Percentiles rank a stretch among this genome's conserved stretches.
phyloP scores from a whole-genome alignment of 768 basidiomycete genomes.

The Tylopilus cervinicoccineus region DNA sequence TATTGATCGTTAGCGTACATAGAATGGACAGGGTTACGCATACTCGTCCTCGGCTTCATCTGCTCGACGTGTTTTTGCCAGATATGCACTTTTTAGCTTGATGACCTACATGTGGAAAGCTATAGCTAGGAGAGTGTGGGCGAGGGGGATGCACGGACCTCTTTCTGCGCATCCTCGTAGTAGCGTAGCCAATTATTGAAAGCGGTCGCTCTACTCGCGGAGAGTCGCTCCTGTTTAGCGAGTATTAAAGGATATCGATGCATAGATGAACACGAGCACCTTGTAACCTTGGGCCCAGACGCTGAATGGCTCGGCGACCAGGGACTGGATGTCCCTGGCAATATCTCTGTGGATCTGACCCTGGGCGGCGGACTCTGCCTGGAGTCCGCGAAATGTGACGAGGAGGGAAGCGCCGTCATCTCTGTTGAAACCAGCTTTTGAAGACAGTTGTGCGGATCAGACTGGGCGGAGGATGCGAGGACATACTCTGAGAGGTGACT shows the following conservation, averaged over 20 bases:
- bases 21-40: conserved; percentile 28
- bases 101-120: conserved; percentile 34
- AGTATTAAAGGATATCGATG: conserved; percentile 12
- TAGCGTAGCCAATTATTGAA: conserved; percentile 63
- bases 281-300: conserved; percentile 76
- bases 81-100: conserved; percentile 73
- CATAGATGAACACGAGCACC: conserved; percentile 33
- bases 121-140: neutral
- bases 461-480: neutral
- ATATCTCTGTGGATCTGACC: conserved; percentile 71
- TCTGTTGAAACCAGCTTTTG: conserved; percentile 64
- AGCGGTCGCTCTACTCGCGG: conserved; percentile 51
- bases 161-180: conserved; percentile 66
- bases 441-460: conserved; percentile 7
- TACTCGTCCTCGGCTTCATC: conserved; percentile 96
- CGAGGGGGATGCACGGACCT: conserved; percentile 40
- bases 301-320: conserved; percentile 79
- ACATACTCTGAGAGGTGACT: conserved; percentile 48
- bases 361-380: conserved; percentile 65
- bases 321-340: conserved; percentile 67
- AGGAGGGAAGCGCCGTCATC: conserved; percentile 84
- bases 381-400: conserved; percentile 75
- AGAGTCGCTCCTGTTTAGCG: conserved; percentile 52
- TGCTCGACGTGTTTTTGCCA: conserved; percentile 74
- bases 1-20: conserved; percentile 30